Evolutionary conservation across 1,284 basidiomycete species (phyloP).

Genomic region (Ceratobasidium sp.): DNA sequence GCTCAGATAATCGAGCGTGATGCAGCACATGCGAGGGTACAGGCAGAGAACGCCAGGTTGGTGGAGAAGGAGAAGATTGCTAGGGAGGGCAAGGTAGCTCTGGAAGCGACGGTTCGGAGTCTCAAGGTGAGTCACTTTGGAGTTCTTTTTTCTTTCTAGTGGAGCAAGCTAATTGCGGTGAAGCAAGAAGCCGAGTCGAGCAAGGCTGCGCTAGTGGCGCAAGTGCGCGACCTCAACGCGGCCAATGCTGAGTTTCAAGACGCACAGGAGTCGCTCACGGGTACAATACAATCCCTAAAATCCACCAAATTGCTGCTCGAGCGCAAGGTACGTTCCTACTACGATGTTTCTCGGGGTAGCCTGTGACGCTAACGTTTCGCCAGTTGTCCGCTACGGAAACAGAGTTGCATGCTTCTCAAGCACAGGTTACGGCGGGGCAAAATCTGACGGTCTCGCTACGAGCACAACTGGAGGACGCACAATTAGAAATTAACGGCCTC

Average conservation of each 20-base stretch:
- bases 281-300: slow-evolving; percentile 17
- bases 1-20: slow-evolving; percentile 34
- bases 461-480: slow-evolving; percentile 10
- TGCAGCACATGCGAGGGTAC: slow-evolving; percentile 2
- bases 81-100: slow-evolving; percentile 63
- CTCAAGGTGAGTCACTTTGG: slow-evolving; percentile 67
- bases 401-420: slow-evolving; percentile 27
- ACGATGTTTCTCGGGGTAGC: neutral
- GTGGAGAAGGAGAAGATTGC: slow-evolving; percentile 35
- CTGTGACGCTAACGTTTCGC: neutral
- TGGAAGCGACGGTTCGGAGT: slow-evolving; percentile 74
- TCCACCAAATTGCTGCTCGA: slow-evolving; percentile 17
- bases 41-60: slow-evolving; percentile 35
- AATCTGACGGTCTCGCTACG: slow-evolving; percentile 17
- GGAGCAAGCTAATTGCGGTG: slow-evolving; percentile 61
- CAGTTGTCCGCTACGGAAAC: slow-evolving; percentile 35
- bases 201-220: slow-evolving; percentile 71
- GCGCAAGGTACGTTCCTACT: slow-evolving; percentile 23
- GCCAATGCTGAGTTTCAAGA: slow-evolving; percentile 56
- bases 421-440: slow-evolving; percentile 29
- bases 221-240: slow-evolving; percentile 68
- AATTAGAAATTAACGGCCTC: slow-evolving; percentile 10
- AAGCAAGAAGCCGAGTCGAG: slow-evolving; percentile 70
- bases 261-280: slow-evolving; percentile 69
- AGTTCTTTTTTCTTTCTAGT: slow-evolving; percentile 72